phyloP scores from a whole-genome alignment of 257 asterid species.

The Scutellaria galericulata region DNA sequence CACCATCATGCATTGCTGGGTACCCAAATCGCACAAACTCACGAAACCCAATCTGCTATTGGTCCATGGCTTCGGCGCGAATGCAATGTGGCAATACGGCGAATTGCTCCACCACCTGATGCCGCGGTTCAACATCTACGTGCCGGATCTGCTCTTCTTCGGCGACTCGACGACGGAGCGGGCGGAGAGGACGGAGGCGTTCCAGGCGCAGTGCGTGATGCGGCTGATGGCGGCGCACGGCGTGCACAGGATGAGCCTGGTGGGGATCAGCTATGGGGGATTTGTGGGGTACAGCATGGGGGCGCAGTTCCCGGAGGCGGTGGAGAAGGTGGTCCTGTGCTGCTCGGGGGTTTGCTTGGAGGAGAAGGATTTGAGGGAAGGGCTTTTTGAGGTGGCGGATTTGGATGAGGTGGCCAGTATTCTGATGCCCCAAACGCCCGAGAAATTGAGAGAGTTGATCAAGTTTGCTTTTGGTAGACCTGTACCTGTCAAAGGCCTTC shows the following conservation, averaged over 20 bases:
- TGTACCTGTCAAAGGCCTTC: constrained; percentile 69
- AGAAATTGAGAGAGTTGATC: constrained; percentile 73
- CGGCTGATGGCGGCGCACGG: constrained; percentile 65
- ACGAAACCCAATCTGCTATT: constrained; percentile 68
- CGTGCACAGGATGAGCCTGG: constrained; percentile 58
- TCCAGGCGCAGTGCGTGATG: constrained; percentile 84
- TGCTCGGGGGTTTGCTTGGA: constrained; percentile 87
- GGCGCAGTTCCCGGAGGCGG: constrained; percentile 70
- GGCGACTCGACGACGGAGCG: constrained; percentile 71
- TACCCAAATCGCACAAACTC: constrained; percentile 58
- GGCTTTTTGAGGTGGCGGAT: constrained; percentile 73
- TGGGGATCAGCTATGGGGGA: constrained; percentile 94
- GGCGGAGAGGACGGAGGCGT: constrained; percentile 74
- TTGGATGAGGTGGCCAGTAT: constrained; percentile 77
- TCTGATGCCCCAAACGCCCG: constrained; percentile 89
- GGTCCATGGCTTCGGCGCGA: constrained; percentile 95
- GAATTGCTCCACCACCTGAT: constrained; percentile 74
- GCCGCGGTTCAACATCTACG: constrained; percentile 85
- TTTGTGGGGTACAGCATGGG: constrained; percentile 86
- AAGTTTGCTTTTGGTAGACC: constrained; percentile 73
- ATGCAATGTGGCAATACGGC: constrained; percentile 99
- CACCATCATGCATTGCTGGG: constrained; percentile 87
- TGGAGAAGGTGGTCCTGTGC: constrained; percentile 80
- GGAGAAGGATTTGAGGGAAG: constrained; percentile 75
- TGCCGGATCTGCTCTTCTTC: constrained; percentile 89